Evolutionary conservation across 2,329 filamentous ascomycete genomes (phyloP), one percentile per base, ranked within the genome.

Genomic region (Exophiala aquamarina): DNA sequence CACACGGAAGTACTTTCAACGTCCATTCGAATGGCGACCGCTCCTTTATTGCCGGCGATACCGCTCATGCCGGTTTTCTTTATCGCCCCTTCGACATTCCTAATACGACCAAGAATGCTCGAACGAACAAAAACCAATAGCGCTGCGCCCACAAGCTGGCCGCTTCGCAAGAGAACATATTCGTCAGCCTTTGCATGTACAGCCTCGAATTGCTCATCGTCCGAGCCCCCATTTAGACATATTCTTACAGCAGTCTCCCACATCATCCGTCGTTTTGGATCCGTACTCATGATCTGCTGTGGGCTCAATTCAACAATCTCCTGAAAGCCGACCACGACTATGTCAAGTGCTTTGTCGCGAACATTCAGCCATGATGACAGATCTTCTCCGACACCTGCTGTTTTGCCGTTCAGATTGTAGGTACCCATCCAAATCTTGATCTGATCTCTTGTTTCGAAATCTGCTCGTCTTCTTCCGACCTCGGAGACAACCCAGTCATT

Each of bases 221-320:
- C 81, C 9, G 71, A 69, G n/a, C 39, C 31, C 9, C 47, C 55
- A 59, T 97, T 96, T 31, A 98, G 70, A 11, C 85, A 89, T 36
- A 74, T 75, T 56, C 85, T 84, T 18, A 97, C 90, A 3, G 87
- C 84, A 43, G 77, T 72, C 65, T 98, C 93, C 93, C 93, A 98
- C 15, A 84, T 72, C 54, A 89, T 84, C 56, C 92, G 88, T 44
- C 88, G 81, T 3, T 84, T 82, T 1, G 93, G 93, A 64, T 98
- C 92, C 50, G 91, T 97, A 56, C 94, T 95, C 90, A 98, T 96
- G 62, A 98, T 97, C 63, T 98, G 93, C 65, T 97, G 92, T 13
- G 94, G 93, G 59, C 89, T 96, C 37, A 98, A 74, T 63, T 95
- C 89, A n/a, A 98, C 93, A 54, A 98, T 97, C 67, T 98, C 93